phyloP scores from a whole-genome alignment of 2,329 filamentous ascomycete species.

The Aspergillus fumigatiaffinis region DNA sequence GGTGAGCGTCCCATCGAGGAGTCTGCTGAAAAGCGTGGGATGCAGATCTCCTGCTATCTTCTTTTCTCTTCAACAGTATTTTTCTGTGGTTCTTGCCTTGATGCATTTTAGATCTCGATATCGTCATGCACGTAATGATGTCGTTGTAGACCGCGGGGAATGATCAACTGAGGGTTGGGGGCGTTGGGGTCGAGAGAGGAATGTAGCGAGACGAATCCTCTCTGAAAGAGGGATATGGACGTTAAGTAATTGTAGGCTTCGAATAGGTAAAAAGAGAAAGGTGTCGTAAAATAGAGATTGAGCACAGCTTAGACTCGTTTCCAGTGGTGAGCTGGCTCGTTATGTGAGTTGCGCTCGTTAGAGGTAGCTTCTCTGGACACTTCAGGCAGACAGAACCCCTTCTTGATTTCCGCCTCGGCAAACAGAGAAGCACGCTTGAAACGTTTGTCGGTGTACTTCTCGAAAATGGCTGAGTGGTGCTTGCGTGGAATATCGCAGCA shows the following conservation, averaged over 20 bases:
- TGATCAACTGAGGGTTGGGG: not conserved
- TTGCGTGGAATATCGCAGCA: slow-evolving; percentile 77
- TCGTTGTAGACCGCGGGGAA: not conserved
- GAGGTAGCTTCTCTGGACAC: slow-evolving; percentile 13
- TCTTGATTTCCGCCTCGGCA: slow-evolving; percentile 69
- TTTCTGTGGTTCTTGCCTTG: slow-evolving; percentile 1
- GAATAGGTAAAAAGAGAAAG: slow-evolving; percentile 3
- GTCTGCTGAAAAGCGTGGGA: not conserved
- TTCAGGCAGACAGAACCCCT: slow-evolving; percentile 53
- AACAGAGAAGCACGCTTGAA: slow-evolving; percentile 82
- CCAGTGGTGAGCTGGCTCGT: slow-evolving; percentile 14
- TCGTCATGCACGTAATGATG: not conserved
- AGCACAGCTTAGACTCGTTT: slow-evolving; percentile 14
- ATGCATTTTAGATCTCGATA: not conserved
- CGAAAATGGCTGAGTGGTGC: slow-evolving; percentile 82
- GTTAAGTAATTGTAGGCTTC: not conserved
- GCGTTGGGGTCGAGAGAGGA: slow-evolving; percentile 6
- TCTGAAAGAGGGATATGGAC: slow-evolving; percentile 1
- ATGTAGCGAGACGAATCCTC: not conserved
- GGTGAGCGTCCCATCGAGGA: not conserved
- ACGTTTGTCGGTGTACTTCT: slow-evolving; percentile 84
- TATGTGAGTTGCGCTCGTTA: slow-evolving; percentile 8
- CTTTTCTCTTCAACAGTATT: not conserved
- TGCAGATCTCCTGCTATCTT: not conserved
- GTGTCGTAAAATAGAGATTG: slow-evolving; percentile 2